Conservation (phyloP, 1,139 yeast species). For the Kodamaea arcana region DNA sequence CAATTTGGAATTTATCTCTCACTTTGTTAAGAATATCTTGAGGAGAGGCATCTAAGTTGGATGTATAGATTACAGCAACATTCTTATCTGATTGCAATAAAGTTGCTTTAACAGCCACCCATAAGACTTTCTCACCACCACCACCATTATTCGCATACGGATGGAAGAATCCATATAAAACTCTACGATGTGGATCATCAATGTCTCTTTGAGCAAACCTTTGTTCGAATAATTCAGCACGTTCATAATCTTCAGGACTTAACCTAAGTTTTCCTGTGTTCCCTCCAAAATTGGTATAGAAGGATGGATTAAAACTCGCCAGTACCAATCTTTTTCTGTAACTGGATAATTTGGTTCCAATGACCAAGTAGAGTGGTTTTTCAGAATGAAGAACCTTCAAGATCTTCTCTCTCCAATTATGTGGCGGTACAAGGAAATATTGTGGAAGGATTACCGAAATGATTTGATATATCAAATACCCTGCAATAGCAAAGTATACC, state of each 20-base stretch:
- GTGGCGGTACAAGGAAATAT: slow-evolving; percentile 43
- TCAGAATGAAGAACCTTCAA: slow-evolving; percentile 29
- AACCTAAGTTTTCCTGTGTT: slow-evolving; percentile 31
- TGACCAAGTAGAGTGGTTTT: slow-evolving; percentile 34
- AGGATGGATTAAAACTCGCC: slow-evolving; percentile 46
- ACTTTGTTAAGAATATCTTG: slow-evolving; percentile 59
- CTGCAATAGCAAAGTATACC: slow-evolving; percentile 7
- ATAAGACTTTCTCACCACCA: slow-evolving; percentile 94
- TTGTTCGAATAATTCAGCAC: slow-evolving; percentile 21
- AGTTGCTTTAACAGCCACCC: slow-evolving; percentile 87
- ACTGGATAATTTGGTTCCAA: slow-evolving; percentile 39
- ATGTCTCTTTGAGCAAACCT: slow-evolving; percentile 34
- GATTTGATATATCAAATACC: slow-evolving; percentile 14
- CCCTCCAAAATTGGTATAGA: slow-evolving; percentile 41
- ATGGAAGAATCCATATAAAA: slow-evolving; percentile 83
- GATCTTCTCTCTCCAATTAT: slow-evolving; percentile 40
- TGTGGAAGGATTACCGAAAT: slow-evolving; percentile 29
- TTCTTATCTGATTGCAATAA: slow-evolving; percentile 46
- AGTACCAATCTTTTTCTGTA: slow-evolving; percentile 52
- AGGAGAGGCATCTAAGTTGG: slow-evolving; percentile 52
- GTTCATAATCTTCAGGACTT: slow-evolving; percentile 28
- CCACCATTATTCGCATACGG: slow-evolving; percentile 97
- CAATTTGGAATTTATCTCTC: slow-evolving; percentile 58
- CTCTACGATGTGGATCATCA: slow-evolving; percentile 36
- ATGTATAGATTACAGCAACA: slow-evolving; percentile 75